These are phyloP conservation scores for Betula pendula DNA, from an alignment of 306 rosid species.

Conservation along the genomic window DNA sequence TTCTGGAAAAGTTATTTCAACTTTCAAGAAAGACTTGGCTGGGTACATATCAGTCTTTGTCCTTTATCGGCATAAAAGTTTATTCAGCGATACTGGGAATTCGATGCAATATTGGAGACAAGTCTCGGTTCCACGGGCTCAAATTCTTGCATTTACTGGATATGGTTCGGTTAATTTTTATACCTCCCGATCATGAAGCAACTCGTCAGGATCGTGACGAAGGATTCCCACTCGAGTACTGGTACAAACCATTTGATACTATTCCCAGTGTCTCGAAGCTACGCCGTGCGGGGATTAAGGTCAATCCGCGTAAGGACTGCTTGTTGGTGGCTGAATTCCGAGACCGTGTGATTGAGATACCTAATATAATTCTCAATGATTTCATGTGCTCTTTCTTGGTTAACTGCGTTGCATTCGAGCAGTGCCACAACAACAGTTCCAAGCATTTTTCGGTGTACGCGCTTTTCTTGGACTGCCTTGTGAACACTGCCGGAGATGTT, in stretches of 20 bases:
- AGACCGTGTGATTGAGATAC: neutral
- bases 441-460: neutral
- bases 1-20: too few relatives aligned
- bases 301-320: neutral
- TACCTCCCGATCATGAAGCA: neutral
- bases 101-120: neutral
- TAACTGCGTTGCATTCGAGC: neutral
- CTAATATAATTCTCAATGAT: neutral
- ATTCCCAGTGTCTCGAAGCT: neutral
- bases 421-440: neutral
- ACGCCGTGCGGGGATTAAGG: neutral
- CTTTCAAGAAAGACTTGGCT: neutral
- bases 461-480: neutral
- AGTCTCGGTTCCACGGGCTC: too few relatives aligned
- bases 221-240: neutral
- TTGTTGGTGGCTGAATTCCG: neutral
- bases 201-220: neutral
- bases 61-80: neutral
- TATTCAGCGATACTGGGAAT: neutral
- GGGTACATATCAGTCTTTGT: neutral
- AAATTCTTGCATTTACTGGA: neutral
- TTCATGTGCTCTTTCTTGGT: neutral
- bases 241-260: neutral
- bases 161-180: neutral
- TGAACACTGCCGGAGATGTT: neutral